phyloP scores from a whole-genome alignment of 441 rosid species.

The Jatropha podagrica region DNA sequence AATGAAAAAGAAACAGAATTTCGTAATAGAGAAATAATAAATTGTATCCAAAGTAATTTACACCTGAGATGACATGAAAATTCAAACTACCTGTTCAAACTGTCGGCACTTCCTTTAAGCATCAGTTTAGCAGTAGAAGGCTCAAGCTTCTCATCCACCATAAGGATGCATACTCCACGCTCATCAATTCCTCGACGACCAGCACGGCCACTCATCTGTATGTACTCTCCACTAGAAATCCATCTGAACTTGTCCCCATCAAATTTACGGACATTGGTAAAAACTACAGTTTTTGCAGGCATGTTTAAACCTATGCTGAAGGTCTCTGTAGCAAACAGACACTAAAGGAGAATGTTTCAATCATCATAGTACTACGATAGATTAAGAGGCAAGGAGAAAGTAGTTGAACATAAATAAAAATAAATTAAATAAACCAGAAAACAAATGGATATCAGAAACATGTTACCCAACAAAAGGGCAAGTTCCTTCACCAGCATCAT shows the following conservation, averaged over 20 bases:
- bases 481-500: not conserved
- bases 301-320: constrained; percentile 98
- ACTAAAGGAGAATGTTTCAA: constrained; percentile 47
- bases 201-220: constrained; percentile 99
- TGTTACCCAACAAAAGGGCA: not conserved
- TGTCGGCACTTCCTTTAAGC: constrained; percentile 97
- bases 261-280: constrained; percentile 96
- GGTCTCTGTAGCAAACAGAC: constrained; percentile 99
- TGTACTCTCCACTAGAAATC: constrained; percentile 97
- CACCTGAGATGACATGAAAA: not conserved
- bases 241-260: constrained; percentile 99
- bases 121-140: constrained; percentile 92
- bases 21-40: not conserved
- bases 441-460: not conserved
- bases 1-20: not conserved
- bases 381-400: not conserved
- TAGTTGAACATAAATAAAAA: not conserved
- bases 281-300: constrained; percentile 99
- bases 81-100: constrained; percentile 76
- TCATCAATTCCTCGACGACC: constrained; percentile 99
- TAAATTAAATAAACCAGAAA: not conserved
- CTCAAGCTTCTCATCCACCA: constrained; percentile 97
- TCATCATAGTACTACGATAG: constrained; percentile 22
- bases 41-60: not conserved
- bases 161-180: constrained; percentile 92